A percentile compares a stretch with the other conserved stretches of the same genome.
Conservation (phyloP, 805 yeast genomes). For the Isabelozyma pseudorhagii region DNA sequence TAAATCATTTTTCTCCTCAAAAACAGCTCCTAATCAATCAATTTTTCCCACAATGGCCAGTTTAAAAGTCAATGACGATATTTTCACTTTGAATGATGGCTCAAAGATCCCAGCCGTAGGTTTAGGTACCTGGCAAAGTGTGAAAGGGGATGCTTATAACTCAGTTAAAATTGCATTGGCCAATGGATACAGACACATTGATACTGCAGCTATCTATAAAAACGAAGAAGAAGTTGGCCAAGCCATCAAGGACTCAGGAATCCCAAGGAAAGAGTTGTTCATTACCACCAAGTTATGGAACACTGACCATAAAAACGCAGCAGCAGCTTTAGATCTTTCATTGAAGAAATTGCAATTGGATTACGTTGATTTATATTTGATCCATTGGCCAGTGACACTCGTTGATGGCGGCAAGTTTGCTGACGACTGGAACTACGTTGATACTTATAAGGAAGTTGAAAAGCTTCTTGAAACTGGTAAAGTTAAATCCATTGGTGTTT, state of each 20-base stretch:
- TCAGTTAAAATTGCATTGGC: slow-evolving; percentile 56
- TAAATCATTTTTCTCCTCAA: too few relatives aligned
- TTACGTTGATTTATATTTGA: slow-evolving; percentile 67
- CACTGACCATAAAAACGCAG: slow-evolving; percentile 47
- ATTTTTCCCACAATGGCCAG: slow-evolving; percentile 10
- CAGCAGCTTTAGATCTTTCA: slow-evolving; percentile 50
- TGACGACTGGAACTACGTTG: slow-evolving; percentile 14
- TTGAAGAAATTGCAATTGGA: slow-evolving; percentile 60
- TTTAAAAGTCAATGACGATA: slow-evolving; percentile 9
- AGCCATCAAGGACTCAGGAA: slow-evolving; percentile 48
- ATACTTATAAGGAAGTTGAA: slow-evolving; percentile 36
- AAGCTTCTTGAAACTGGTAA: slow-evolving; percentile 16
- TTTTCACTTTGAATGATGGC: slow-evolving; percentile 56
- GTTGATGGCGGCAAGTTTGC: slow-evolving; percentile 20
- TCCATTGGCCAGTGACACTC: slow-evolving; percentile 67
- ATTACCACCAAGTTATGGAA: slow-evolving; percentile 65
- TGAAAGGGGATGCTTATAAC: slow-evolving; percentile 42
- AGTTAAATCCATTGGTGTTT: slow-evolving; percentile 54
- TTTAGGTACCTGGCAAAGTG: slow-evolving; percentile 65
- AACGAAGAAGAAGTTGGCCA: slow-evolving; percentile 62
- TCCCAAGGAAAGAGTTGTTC: slow-evolving; percentile 59
- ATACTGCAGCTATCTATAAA: slow-evolving; percentile 62
- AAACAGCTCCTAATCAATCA: too few relatives aligned
- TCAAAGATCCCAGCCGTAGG: slow-evolving; percentile 60
- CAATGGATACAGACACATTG: slow-evolving; percentile 67